Evolutionary conservation across 139 green algal genomes (phyloP).

Genomic region (Chlamydomonas sphaeroides): DNA sequence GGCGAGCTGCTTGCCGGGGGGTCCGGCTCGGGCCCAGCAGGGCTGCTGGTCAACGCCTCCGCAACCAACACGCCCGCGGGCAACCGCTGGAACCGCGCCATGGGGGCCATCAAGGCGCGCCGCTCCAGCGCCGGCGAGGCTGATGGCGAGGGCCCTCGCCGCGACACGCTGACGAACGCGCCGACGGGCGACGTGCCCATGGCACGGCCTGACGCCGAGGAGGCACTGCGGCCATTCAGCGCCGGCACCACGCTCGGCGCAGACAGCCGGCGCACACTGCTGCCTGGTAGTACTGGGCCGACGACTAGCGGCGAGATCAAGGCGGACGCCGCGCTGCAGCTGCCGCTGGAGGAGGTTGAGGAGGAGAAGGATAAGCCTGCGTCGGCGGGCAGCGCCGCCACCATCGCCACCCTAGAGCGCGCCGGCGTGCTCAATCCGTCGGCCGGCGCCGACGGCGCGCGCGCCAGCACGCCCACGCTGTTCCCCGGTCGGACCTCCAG

Average conservation of each 20-base stretch:
- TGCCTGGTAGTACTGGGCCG: background rate
- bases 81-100: background rate
- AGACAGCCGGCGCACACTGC: slow-evolving; percentile 21
- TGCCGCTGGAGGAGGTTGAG: slow-evolving; percentile 17
- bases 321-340: slow-evolving; percentile 7
- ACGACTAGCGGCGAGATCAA: slow-evolving; percentile 1
- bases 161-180: background rate
- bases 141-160: slow-evolving; percentile 1
- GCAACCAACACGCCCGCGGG: background rate
- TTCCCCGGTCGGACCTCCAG: background rate
- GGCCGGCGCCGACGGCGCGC: background rate
- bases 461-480: slow-evolving; percentile 2
- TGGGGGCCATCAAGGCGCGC: background rate
- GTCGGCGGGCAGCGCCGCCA: slow-evolving; percentile 29
- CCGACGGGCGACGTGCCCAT: background rate
- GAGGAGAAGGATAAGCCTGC: slow-evolving; percentile 30
- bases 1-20: background rate
- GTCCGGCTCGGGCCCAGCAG: background rate
- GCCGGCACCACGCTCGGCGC: background rate
- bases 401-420: slow-evolving; percentile 14
- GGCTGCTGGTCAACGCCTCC: slow-evolving; percentile 12
- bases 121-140: background rate
- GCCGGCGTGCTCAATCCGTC: background rate
- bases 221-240: slow-evolving; percentile 26
- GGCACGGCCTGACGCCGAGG: slow-evolving; percentile 1